Base-by-base conservation (phyloP, 176 grass and related monocot species). In the Musa troglodytarum region DNA sequence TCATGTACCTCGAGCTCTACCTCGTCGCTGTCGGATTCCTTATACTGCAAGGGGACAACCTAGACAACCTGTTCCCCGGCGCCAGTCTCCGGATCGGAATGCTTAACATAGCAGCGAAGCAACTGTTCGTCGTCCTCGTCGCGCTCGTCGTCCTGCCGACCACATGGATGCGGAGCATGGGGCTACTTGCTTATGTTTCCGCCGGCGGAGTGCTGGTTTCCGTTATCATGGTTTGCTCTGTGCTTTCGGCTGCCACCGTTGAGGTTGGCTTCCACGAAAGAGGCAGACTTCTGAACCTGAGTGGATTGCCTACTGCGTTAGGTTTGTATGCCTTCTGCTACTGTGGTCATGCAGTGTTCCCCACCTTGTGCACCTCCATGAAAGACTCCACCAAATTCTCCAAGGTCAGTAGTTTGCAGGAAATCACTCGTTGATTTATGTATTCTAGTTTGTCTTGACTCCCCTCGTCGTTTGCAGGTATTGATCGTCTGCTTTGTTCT, bases 241-340 rank as follows among this genome's bases (percentile, higher is more conserved):
- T 96, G 75, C 11, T 90, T 14, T 89, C 82, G 80, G 81, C 88
- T 22, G 93, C 85, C 52, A 74, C 52, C 11, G 76, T 83, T 81
- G 84, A 90, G 12, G 74, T 92, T 52, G 89, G 93, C 50, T 96
- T 96, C 79, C 89, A 76, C 8, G 76, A 88, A 79, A 90, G 75
- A 74, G 89, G 89, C 26, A 76, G 86, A 73, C 43, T 52, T 79
- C 16, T 90, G 8, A 84, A 86, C 54, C 92, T 81, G 85, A 74
- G 83, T 53, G 85, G 93, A 76, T 59, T 96, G 22, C 87, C 93
- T 34, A 88, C 87, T 72, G 85, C 93, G 34, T 67, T 88, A 81
- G 92, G 93, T 78, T 65, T 96, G 49, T 96, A 90, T 53, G 87
- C 93, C 16, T 96, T 96, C 85, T 96, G 93, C 66, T 96, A 92